Conservation (phyloP, 1,284 basidiomycete species). For the Volvariella surrecta region DNA sequence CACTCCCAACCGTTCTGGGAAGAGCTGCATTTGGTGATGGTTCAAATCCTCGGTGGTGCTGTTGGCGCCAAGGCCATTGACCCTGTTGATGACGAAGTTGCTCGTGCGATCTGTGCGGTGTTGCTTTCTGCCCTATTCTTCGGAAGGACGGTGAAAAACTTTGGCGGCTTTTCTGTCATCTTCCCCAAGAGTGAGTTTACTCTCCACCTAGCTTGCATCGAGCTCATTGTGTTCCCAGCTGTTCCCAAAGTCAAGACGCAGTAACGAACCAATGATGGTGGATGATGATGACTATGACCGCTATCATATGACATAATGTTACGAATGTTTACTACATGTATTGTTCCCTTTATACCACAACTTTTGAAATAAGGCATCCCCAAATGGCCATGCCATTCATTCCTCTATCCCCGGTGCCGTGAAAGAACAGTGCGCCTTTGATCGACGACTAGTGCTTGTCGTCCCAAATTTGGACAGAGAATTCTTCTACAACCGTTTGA, state of each 20-base stretch:
- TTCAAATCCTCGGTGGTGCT: constrained; percentile 28
- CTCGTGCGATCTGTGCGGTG: constrained; percentile 58
- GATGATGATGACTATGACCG: too few relatives aligned
- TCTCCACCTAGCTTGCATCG: too few relatives aligned
- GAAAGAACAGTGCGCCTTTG: too few relatives aligned
- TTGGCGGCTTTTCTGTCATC: constrained; percentile 24
- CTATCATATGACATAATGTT: too few relatives aligned
- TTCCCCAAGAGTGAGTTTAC: background rate
- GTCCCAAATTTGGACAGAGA: background rate
- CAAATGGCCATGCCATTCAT: too few relatives aligned
- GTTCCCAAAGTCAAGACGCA: background rate
- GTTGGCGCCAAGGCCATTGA: constrained; percentile 26
- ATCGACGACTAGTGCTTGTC: too few relatives aligned
- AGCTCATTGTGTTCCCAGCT: constrained; percentile 1
- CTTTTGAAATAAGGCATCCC: too few relatives aligned
- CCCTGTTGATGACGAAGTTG: constrained; percentile 48
- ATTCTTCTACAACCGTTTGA: background rate
- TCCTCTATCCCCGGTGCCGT: too few relatives aligned
- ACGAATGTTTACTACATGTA: too few relatives aligned
- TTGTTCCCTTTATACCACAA: too few relatives aligned
- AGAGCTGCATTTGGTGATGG: constrained; percentile 40
- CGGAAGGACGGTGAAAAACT: constrained; percentile 49
- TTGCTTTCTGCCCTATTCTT: constrained; percentile 51
- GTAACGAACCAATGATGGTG: too few relatives aligned
- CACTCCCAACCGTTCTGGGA: constrained; percentile 75